phyloP scores from a whole-genome alignment of 176 grass and related monocot genomes.

The Saccharum officinarum region DNA sequence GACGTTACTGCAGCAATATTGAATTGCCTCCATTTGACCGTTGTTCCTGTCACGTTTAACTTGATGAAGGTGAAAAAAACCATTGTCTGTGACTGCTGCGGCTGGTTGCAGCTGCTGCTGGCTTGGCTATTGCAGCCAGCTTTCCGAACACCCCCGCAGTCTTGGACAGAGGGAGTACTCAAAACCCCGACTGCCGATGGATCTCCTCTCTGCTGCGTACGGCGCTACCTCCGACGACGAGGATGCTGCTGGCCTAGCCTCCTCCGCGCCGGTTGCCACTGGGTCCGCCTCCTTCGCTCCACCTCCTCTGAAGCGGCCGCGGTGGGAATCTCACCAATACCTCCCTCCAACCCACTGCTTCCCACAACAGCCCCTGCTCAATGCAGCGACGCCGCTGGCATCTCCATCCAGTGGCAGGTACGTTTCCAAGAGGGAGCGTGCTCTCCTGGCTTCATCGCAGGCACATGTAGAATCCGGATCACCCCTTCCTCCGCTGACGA shows the following conservation, averaged over 20 bases:
- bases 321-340: background rate
- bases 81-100: background rate
- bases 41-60: background rate
- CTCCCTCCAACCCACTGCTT: background rate
- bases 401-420: constrained; percentile 44
- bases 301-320: constrained; percentile 36
- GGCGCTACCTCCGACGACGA: constrained; percentile 46
- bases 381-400: background rate
- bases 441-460: constrained; percentile 35
- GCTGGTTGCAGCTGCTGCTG: background rate
- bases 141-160: background rate
- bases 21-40: background rate
- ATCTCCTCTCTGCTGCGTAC: constrained; percentile 69
- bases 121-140: background rate
- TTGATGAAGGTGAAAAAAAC: background rate
- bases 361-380: background rate
- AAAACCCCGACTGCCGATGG: constrained; percentile 27
- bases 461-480: background rate
- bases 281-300: background rate
- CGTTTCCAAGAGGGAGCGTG: constrained; percentile 77
- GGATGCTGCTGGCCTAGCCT: constrained; percentile 17
- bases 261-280: background rate
- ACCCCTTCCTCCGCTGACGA: background rate
- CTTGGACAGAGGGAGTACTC: background rate
- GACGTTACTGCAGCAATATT: background rate